These are phyloP conservation scores for Penicillium sp. DNA, from an alignment of 2,329 filamentous ascomycete species.

Conservation along the genomic window DNA sequence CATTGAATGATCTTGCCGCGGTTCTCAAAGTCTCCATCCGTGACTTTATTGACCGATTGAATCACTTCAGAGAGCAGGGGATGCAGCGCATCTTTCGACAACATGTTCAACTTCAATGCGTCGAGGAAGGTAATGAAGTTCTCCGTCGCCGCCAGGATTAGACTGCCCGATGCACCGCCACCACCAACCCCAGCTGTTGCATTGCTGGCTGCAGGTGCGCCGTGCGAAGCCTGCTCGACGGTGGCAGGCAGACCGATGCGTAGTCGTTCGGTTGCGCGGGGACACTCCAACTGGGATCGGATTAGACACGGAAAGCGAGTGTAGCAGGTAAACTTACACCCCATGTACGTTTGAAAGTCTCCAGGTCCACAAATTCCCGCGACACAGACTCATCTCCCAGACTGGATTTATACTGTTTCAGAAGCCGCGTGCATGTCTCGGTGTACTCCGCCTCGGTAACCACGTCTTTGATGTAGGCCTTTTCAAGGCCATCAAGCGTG, in stretches of 20 bases:
- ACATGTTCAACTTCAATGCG: slow-evolving; percentile 82
- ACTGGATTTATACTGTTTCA: slow-evolving; percentile 96
- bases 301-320: slow-evolving; percentile 3
- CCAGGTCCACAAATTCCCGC: slow-evolving; percentile 78
- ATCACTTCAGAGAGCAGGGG: slow-evolving; percentile 92
- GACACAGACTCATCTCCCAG: slow-evolving; percentile 85
- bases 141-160: slow-evolving; percentile 88
- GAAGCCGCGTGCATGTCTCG: slow-evolving; percentile 84
- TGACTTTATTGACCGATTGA: slow-evolving; percentile 94
- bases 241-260: slow-evolving; percentile 91
- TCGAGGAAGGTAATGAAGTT: slow-evolving; percentile 99
- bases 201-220: slow-evolving; percentile 44
- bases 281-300: slow-evolving; percentile 71
- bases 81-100: slow-evolving; percentile 95
- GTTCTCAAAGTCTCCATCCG: slow-evolving; percentile 88
- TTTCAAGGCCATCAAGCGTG: slow-evolving; percentile 90
- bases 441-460: slow-evolving; percentile 89
- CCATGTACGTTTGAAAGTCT: slow-evolving; percentile 88
- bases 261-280: slow-evolving; percentile 85
- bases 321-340: slow-evolving; percentile 57
- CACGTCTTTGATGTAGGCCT: slow-evolving; percentile 93
- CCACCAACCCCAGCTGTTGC: slow-evolving; percentile 24
- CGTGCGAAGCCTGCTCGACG: slow-evolving; percentile 54
- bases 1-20: slow-evolving; percentile 97
- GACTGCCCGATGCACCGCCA: slow-evolving; percentile 49